Conservation (phyloP, 2,329 filamentous ascomycete species). For the Lasiodiplodia theobromae region DNA sequence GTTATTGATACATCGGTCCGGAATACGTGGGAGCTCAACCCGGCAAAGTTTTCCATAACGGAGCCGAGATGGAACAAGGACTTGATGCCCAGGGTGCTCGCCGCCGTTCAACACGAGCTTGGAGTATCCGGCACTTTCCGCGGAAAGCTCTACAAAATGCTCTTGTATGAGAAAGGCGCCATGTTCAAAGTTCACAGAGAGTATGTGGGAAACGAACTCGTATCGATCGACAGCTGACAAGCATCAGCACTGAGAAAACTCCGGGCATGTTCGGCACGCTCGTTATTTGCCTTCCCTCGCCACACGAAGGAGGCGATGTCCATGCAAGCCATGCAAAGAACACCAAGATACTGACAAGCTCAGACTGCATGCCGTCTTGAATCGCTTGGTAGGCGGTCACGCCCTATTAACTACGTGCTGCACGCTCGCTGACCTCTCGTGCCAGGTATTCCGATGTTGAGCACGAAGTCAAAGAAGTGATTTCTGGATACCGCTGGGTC, state of each 20-base stretch:
- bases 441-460: slow-evolving; percentile 61
- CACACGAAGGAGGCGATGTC: slow-evolving; percentile 57
- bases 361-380: not conserved
- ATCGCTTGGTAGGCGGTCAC: not conserved
- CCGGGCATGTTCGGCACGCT: slow-evolving; percentile 61
- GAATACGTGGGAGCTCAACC: slow-evolving; percentile 44
- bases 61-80: not conserved
- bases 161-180: slow-evolving; percentile 56
- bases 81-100: not conserved
- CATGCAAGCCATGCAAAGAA: slow-evolving; percentile 49
- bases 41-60: slow-evolving; percentile 34
- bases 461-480: slow-evolving; percentile 56
- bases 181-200: slow-evolving; percentile 56
- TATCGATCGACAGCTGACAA: not conserved
- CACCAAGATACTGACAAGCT: slow-evolving; percentile 31
- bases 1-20: slow-evolving; percentile 40
- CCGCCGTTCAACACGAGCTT: not conserved
- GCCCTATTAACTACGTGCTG: no score
- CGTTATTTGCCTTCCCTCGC: slow-evolving; percentile 57
- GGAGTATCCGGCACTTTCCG: not conserved
- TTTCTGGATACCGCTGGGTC: slow-evolving; percentile 57
- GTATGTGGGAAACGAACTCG: not conserved
- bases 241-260: slow-evolving; percentile 50
- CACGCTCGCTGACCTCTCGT: slow-evolving; percentile 1
- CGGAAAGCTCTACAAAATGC: slow-evolving; percentile 35